phyloP scores from a whole-genome alignment of 495 filamentous ascomycete species.

The Talaromyces thailandensis region DNA sequence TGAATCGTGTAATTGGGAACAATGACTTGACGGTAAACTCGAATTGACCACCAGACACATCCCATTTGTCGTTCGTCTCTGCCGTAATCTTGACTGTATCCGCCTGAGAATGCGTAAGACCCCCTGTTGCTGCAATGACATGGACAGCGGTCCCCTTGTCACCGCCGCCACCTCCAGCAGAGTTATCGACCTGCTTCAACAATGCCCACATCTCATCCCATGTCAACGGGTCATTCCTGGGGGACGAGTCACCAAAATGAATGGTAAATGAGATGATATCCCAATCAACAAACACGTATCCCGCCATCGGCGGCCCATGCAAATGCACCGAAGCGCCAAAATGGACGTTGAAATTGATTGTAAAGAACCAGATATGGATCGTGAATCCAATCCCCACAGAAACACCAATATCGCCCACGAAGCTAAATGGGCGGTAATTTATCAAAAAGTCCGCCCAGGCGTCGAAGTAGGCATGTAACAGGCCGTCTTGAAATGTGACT shows the following conservation, averaged over 20 bases:
- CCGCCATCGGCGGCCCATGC: conserved; percentile 27
- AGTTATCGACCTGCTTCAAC: not conserved
- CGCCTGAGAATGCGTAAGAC: not conserved
- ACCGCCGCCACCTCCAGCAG: not conserved
- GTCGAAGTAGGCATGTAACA: no score
- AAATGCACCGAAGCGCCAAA: conserved; percentile 28
- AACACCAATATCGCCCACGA: no score
- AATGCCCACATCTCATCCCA: not conserved
- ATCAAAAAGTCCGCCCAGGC: no score
- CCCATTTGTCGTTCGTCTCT: not conserved
- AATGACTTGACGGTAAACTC: not conserved
- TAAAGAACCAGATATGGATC: conserved; percentile 37
- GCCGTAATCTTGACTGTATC: not conserved
- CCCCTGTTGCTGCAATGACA: not conserved
- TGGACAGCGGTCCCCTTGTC: not conserved
- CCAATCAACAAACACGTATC: conserved; percentile 31
- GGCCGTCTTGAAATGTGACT: no score
- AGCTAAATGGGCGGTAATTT: no score
- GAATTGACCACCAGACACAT: not conserved
- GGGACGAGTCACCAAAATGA: conserved; percentile 22
- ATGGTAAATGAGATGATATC: conserved; percentile 31
- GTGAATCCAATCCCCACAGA: no score
- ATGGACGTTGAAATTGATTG: conserved; percentile 26
- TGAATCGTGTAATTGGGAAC: not conserved
- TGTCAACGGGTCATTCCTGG: not conserved